A percentile compares a stretch with the other conserved stretches of the same genome.
phyloP scores from a whole-genome alignment of 2,329 filamentous ascomycete genomes.

The Samsoniella hepiali region DNA sequence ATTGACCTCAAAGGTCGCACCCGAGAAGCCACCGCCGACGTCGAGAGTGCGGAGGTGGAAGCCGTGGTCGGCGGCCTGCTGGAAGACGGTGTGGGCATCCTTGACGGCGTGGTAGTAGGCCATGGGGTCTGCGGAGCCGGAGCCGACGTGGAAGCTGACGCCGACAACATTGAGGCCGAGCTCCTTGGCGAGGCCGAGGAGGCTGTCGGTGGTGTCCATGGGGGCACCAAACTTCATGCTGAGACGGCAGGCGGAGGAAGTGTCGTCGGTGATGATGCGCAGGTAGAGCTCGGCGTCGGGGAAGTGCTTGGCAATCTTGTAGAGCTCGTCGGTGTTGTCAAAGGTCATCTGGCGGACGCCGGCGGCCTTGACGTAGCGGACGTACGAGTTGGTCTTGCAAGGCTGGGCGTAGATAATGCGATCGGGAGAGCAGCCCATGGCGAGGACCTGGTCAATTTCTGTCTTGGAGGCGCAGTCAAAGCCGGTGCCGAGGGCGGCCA shows the following conservation, averaged over 20 bases:
- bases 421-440: conserved; percentile 75
- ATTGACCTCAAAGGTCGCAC: conserved; percentile 89
- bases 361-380: conserved; percentile 80
- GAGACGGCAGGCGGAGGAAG: conserved; percentile 86
- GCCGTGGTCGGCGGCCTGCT: conserved; percentile 73
- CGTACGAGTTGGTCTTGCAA: conserved; percentile 98
- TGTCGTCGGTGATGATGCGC: conserved; percentile 94
- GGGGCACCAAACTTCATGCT: conserved; percentile 97
- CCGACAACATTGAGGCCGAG: conserved; percentile 88
- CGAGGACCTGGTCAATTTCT: conserved; percentile 89
- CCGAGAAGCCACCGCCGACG: conserved; percentile 88
- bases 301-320: conserved; percentile 93
- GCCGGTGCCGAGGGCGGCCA: conserved; percentile 83
- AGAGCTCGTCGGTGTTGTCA: conserved; percentile 95
- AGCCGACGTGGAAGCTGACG: conserved; percentile 97
- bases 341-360: conserved; percentile 99
- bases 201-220: conserved; percentile 72
- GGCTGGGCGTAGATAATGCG: conserved; percentile 99
- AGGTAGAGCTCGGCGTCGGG: conserved; percentile 88
- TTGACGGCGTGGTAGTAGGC: conserved; percentile 88
- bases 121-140: conserved; percentile 87
- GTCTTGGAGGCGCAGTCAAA: conserved; percentile 98
- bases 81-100: conserved; percentile 85
- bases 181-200: conserved; percentile 76
- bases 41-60: conserved; percentile 84